Evolutionary conservation across 208 protist genomes (phyloP).

Genomic region (Acanthamoeba castellanii): DNA sequence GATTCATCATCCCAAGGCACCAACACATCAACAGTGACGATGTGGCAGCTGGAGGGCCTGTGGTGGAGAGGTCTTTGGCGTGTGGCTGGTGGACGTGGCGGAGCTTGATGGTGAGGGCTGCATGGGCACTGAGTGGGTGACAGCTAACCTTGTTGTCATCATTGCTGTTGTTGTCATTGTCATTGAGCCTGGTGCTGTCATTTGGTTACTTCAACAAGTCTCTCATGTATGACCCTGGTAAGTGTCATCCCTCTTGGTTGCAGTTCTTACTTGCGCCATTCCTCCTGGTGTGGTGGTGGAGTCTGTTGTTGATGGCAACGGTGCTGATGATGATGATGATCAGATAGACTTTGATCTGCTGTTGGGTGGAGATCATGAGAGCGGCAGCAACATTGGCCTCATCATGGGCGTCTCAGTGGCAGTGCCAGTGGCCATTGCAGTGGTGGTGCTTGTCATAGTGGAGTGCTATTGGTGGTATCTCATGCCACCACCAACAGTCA

Average conservation of each 20-base stretch:
- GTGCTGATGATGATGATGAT: neutral
- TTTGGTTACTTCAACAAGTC: slow-evolving; percentile 27
- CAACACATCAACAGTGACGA: neutral
- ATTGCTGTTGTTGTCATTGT: neutral
- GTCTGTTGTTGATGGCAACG: no score
- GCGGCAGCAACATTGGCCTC: no score
- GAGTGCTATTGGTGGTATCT: neutral
- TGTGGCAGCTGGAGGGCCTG: neutral
- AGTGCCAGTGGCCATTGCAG: no score
- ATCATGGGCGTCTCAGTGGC: no score
- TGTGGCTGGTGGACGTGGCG: slow-evolving; percentile 7
- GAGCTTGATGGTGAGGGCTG: neutral
- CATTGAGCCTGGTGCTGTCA: slow-evolving; percentile 10
- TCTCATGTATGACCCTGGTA: neutral
- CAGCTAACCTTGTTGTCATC: neutral
- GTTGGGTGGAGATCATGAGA: neutral
- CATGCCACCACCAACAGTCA: neutral
- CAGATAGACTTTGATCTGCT: neutral
- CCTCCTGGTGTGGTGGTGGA: no score
- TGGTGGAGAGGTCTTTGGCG: neutral
- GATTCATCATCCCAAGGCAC: neutral
- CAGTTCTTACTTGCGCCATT: neutral
- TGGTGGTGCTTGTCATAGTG: neutral
- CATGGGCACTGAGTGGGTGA: neutral
- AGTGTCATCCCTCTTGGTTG: neutral